Evolutionary conservation across 2,329 filamentous ascomycete species (phyloP).

Genomic region (Ambrosiella beaveri): DNA sequence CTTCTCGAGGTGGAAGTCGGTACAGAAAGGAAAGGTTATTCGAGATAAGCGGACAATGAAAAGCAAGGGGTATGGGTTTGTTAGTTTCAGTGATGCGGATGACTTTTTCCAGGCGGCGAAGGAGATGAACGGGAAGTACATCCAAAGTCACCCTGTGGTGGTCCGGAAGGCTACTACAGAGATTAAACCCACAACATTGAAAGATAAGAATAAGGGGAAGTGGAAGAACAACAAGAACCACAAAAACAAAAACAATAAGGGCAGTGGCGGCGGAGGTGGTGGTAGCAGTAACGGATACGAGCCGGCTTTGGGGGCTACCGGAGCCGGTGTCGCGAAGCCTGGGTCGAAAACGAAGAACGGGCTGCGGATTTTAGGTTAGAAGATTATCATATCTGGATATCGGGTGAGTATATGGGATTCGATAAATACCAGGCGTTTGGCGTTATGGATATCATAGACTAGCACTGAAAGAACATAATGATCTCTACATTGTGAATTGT

Average conservation of each 20-base stretch:
- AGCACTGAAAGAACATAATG: background rate
- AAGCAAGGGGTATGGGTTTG: constrained; percentile 90
- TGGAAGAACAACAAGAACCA: constrained; percentile 22
- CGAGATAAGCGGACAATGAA: constrained; percentile 93
- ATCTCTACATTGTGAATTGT: too few relatives aligned
- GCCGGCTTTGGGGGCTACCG: constrained; percentile 30
- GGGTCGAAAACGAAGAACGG: constrained; percentile 53
- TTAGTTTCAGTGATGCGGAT: constrained; percentile 87
- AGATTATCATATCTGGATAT: background rate
- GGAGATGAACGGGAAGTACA: constrained; percentile 99
- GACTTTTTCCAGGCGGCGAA: constrained; percentile 92
- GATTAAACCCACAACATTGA: constrained; percentile 59
- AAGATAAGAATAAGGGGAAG: constrained; percentile 26
- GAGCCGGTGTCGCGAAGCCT: constrained; percentile 40
- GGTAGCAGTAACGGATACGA: constrained; percentile 24
- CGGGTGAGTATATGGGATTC: background rate
- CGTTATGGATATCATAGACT: background rate
- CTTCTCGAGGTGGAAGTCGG: constrained; percentile 70
- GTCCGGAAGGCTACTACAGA: constrained; percentile 82
- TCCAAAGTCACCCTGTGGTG: constrained; percentile 84
- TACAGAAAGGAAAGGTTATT: constrained; percentile 84
- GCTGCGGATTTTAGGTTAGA: constrained; percentile 40
- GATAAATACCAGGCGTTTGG: background rate
- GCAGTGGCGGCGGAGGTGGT: constrained; percentile 16
- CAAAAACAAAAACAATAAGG: constrained; percentile 21